Evolutionary conservation across 2,329 filamentous ascomycete genomes (phyloP).

Genomic region (Penicillium paneum): DNA sequence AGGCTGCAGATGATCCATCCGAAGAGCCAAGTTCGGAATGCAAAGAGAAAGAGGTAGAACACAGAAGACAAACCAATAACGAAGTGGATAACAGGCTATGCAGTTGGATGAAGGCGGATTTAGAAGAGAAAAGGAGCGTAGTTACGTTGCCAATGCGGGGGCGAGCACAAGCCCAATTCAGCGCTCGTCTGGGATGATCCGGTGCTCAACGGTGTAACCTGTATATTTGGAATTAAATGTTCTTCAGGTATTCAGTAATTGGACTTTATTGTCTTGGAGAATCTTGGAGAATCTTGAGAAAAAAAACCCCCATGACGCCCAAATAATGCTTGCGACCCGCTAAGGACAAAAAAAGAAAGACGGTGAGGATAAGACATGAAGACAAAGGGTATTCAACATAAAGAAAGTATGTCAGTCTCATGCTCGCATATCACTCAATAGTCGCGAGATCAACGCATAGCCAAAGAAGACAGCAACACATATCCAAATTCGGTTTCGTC

Average conservation of each 20-base stretch:
- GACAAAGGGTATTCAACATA: slow-evolving; percentile 5
- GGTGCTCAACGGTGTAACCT: slow-evolving; percentile 21
- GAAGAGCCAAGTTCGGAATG: slow-evolving; percentile 11
- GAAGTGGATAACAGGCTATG: slow-evolving; percentile 4
- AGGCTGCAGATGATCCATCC: slow-evolving; percentile 26
- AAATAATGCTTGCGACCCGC: slow-evolving; percentile 17
- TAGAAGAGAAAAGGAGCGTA: slow-evolving; percentile 23
- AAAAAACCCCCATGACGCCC: slow-evolving; percentile 7
- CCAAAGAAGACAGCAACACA: slow-evolving; percentile 68
- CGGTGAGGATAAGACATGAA: neutral
- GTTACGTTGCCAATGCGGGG: slow-evolving; percentile 20
- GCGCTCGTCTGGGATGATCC: slow-evolving; percentile 13
- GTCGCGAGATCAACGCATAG: slow-evolving; percentile 77
- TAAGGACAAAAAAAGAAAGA: slow-evolving; percentile 8
- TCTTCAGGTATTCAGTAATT: neutral
- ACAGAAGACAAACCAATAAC: slow-evolving; percentile 13
- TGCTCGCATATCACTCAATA: slow-evolving; percentile 57
- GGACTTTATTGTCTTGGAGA: neutral
- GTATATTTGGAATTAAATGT: neutral
- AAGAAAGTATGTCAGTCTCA: slow-evolving; percentile 15
- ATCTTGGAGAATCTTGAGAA: too few species aligned
- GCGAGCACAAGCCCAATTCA: slow-evolving; percentile 24
- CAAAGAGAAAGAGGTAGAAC: slow-evolving; percentile 1
- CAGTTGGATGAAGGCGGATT: slow-evolving; percentile 14
- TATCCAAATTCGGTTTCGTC: slow-evolving; percentile 73